Base-by-base conservation (phyloP, 2,329 filamentous ascomycete genomes). In the Nectriaceae sp. region DNA sequence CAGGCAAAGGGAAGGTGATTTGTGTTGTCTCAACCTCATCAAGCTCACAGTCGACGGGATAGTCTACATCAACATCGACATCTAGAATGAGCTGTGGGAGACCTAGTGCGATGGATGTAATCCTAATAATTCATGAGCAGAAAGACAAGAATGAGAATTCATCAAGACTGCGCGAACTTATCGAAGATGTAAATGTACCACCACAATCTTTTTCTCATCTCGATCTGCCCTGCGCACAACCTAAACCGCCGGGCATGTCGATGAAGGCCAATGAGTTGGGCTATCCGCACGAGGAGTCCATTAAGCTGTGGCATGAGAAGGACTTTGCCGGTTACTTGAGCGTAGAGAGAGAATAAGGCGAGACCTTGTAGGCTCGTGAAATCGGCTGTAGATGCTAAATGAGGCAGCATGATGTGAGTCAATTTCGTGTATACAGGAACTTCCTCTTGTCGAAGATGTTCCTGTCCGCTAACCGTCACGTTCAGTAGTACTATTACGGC, bases 151-250 rank as follows among this genome's bases (percentile, higher is more conserved):
- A 8, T 39, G 22, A 19, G 2, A 21, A 15, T 5, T 26, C 11
- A 18, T 19, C 11, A n/a, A n/a, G n/a, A n/a, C n/a, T n/a, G n/a
- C n/a, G n/a, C 21, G 6, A 44, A 63, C 58, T 51, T 40, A 18
- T 63, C 61, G 4, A 63, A 52, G 3, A 60, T 52, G 37, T 61
- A 63, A 19, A 63, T 60, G 5, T 59, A 62, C 61, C 58, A 63
- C 60, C 61, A 63, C 3, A 54, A 50, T 5, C 60, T 48, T 3
- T 60, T 50, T 22, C 61, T 39, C 2, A 63, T 43, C 15, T 63
- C 58, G 1, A 60, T 63, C 21, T 63, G 60, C 3, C 61, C 47
- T 2, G 61, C 60, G 4, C 61, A 55, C 10, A 62, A 63, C 11
- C 55, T 63, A 50, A 63, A 63, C 3, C 61, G 49, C 19, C 60